Evolutionary conservation across 1,284 basidiomycete genomes (phyloP), one percentile per base, ranked within the genome.

Genomic region (Ganoderma boninense): DNA sequence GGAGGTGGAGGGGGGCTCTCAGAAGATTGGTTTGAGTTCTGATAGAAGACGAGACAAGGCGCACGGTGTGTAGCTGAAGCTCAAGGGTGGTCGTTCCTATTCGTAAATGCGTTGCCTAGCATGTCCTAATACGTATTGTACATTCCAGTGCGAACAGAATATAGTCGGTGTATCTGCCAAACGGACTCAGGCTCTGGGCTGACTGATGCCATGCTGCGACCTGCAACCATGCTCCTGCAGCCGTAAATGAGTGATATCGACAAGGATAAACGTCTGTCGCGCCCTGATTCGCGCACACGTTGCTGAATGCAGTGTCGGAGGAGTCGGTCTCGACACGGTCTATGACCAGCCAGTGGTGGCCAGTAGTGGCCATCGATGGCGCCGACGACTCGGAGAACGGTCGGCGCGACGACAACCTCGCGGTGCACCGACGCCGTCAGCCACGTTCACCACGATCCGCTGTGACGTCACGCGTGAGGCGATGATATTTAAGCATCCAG

Each of bases 1-100:
- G 81, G 77, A 14, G 76, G 75, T 10, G 74, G 70, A 18, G 75
- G 70, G 8, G 75, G 66, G 14, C 65, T 64, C 56, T 76, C 76
- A 42, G 77, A 79, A 32, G 78, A 80, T 43, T 73, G 78, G 68
- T 80, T 79, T 64, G 78, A 80, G 59, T 54, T 69, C 70, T 76
- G 72, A 72, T 60, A 32, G 43, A 46, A 20, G 7, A 35, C 40
- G n/a, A 23, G 23, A 26, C 14, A 4, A 18, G 43, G 14, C 6
- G 14, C 43, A 43, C 18, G 5, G 49, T 6, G 49, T 26, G 23
- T 52, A 52, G 49, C 23, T 60, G 32, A 38, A 38, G 23, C n/a
- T 46, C 26, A 61, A 40, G 63, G n/a, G 16, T 29, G 56, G 20
- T 26, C 4, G 38, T 26, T 66, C 42, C n/a, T 63, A 43, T 23